Percentiles rank a stretch among this genome's conserved stretches.
These are phyloP conservation scores for Botryotinia narcissicola DNA, from an alignment of 2,329 filamentous ascomycete species.

Conservation along the genomic window DNA sequence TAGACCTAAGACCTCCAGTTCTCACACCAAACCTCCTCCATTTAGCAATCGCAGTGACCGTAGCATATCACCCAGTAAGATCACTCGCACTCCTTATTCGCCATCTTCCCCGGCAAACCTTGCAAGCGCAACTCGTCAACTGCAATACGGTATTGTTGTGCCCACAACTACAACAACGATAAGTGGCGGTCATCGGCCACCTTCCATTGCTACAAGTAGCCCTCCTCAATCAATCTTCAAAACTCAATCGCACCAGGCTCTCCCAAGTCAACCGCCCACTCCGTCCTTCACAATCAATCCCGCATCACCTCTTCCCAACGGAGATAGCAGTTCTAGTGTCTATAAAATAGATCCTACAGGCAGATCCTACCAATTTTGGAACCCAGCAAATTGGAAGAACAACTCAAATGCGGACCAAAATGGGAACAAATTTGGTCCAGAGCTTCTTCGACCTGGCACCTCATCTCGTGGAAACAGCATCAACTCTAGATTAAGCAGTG, in stretches of 20 bases:
- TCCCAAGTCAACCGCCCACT: slow-evolving; percentile 17
- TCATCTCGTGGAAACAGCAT: slow-evolving; percentile 29
- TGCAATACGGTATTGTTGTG: slow-evolving; percentile 29
- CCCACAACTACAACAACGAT: slow-evolving; percentile 7
- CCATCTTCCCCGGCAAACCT: slow-evolving; percentile 30
- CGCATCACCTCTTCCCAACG: background rate
- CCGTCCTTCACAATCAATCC: slow-evolving; percentile 18
- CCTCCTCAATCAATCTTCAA: slow-evolving; percentile 25
- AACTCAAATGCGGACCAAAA: slow-evolving; percentile 23
- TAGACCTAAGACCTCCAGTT: slow-evolving; percentile 42
- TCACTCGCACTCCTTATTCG: slow-evolving; percentile 39
- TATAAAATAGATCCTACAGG: slow-evolving; percentile 42
- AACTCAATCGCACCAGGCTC: background rate
- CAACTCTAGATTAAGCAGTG: slow-evolving; percentile 58
- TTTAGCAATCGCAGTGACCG: slow-evolving; percentile 47
- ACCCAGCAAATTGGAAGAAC: slow-evolving; percentile 51
- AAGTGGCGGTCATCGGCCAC: slow-evolving; percentile 20
- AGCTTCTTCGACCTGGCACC: slow-evolving; percentile 24
- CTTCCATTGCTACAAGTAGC: slow-evolving; percentile 34
- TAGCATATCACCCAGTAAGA: slow-evolving; percentile 51
- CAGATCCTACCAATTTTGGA: slow-evolving; percentile 55
- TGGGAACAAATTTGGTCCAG: slow-evolving; percentile 27
- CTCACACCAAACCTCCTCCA: slow-evolving; percentile 3
- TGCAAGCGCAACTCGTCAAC: slow-evolving; percentile 34
- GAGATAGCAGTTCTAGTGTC: slow-evolving; percentile 31